Base-by-base conservation (phyloP, 2,329 filamentous ascomycete species). In the Coleophoma cylindrospora region DNA sequence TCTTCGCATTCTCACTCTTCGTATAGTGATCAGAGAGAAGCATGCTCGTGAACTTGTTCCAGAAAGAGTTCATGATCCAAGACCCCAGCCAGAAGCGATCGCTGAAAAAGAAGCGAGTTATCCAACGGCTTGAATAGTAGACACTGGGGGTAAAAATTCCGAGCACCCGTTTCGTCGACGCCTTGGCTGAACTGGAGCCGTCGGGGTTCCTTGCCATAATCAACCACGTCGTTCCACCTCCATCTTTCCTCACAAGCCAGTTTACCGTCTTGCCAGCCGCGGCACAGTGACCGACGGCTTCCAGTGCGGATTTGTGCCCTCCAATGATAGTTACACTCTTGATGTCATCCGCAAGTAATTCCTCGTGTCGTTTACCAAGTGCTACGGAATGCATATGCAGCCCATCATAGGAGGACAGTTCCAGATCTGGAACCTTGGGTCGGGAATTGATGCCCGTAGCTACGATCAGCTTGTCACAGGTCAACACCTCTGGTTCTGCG, bases 221-320 rank as follows among this genome's bases (percentile, higher is more conserved):
- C 44, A 54, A 22, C 50, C 43, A 52, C 9, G 52, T 51, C 17
- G 52, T 46, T 0, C 83, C 82, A 50, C 80, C 75, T 2, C 81
- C 80, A 22, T 67, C 71, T 14, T 67, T 60, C 43, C 40, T n/a
- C 3, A 51, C 37, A 3, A 52, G 44, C 66, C 51, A 53, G 21
- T 55, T 46, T 12, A 55, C 50, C 9, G 49, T 40, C 33, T 79
- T 53, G 1, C 78, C 80, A 32, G 71, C 69, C 14, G 70, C 71
- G 2, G 76, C 82, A 54, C 79, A 83, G 1, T 79, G 71, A 54
- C 85, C 85, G 0, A 81, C 80, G 4, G 78, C 74, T 62, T 88
- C 84, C 70, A 79, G 85, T 0, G 81, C 82, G 1, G 77, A 83
- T 63, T 87, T 87, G 8, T 75, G 78, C 2, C 76, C 80, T 3